These are phyloP conservation scores for Colletotrichum sp. DNA, from an alignment of 2,329 filamentous ascomycete genomes.

Conservation along the genomic window DNA sequence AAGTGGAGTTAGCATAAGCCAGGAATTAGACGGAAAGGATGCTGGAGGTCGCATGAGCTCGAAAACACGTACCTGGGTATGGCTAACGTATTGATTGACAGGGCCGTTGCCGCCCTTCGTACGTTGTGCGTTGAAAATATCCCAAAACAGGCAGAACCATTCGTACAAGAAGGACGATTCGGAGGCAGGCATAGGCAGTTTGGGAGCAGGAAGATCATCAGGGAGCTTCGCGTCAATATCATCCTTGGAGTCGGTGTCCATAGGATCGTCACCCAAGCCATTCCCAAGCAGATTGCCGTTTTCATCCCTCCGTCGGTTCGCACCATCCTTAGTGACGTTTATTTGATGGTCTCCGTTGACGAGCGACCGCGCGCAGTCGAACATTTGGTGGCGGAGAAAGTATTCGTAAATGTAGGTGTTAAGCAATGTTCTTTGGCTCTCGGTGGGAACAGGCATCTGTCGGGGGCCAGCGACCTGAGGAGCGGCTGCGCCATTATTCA, in stretches of 20 bases:
- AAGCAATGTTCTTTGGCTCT: constrained; percentile 60
- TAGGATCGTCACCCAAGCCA: constrained; percentile 73
- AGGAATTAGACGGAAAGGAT: constrained; percentile 23
- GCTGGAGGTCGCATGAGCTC: constrained; percentile 26
- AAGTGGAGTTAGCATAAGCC: constrained; percentile 1
- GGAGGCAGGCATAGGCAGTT: constrained; percentile 65
- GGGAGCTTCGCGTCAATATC: constrained; percentile 76
- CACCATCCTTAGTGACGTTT: constrained; percentile 71
- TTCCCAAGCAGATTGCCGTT: constrained; percentile 71
- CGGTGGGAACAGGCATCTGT: constrained; percentile 26
- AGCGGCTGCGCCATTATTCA: constrained; percentile 59
- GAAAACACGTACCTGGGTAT: constrained; percentile 72
- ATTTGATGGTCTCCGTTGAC: constrained; percentile 69
- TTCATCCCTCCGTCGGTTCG: constrained; percentile 69
- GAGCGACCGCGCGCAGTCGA: constrained; percentile 79
- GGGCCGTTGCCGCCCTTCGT: constrained; percentile 66
- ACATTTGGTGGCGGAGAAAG: constrained; percentile 85
- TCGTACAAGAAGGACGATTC: constrained; percentile 91
- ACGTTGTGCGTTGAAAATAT: constrained; percentile 86
- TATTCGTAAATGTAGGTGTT: constrained; percentile 94
- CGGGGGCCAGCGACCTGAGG: constrained; percentile 31
- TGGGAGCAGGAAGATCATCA: constrained; percentile 78
- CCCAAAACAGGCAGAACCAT: constrained; percentile 98
- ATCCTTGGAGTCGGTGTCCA: constrained; percentile 85
- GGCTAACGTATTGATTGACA: constrained; percentile 77